Conservation (phyloP, 169 alveolate species). For the Eimeria mitis region DNA sequence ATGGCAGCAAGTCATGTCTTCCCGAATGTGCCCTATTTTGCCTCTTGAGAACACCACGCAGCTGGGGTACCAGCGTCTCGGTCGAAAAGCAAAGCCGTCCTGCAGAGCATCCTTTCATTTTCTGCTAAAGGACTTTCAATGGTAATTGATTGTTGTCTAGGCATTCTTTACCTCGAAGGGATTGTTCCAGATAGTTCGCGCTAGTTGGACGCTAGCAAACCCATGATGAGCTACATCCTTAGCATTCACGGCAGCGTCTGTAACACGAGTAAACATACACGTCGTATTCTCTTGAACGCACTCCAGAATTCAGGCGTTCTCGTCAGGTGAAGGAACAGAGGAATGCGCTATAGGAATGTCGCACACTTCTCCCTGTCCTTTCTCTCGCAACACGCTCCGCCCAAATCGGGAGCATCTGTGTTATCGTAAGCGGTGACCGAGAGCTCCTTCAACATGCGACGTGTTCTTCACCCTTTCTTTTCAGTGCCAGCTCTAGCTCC, state of each 20-base stretch:
- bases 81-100: not conserved
- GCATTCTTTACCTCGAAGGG: not conserved
- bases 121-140: not conserved
- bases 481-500: constrained; percentile 38
- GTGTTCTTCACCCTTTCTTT: not conserved
- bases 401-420: not conserved
- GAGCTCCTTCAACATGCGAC: constrained; percentile 39
- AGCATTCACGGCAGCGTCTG: not conserved
- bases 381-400: constrained; percentile 1
- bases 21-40: not conserved
- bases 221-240: not conserved
- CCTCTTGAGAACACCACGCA: constrained; percentile 29
- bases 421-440: not conserved
- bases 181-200: constrained; percentile 1
- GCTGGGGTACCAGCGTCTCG: constrained; percentile 28
- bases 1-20: not conserved
- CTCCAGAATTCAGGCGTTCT: no score
- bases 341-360: not conserved
- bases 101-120: not conserved
- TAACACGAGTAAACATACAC: not conserved
- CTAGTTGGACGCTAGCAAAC: not conserved
- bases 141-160: constrained; percentile 5
- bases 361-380: not conserved
- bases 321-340: not conserved
- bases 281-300: not conserved